Conservation (phyloP, 2,329 filamentous ascomycete species). For the Cercospora zeae-maydis region DNA sequence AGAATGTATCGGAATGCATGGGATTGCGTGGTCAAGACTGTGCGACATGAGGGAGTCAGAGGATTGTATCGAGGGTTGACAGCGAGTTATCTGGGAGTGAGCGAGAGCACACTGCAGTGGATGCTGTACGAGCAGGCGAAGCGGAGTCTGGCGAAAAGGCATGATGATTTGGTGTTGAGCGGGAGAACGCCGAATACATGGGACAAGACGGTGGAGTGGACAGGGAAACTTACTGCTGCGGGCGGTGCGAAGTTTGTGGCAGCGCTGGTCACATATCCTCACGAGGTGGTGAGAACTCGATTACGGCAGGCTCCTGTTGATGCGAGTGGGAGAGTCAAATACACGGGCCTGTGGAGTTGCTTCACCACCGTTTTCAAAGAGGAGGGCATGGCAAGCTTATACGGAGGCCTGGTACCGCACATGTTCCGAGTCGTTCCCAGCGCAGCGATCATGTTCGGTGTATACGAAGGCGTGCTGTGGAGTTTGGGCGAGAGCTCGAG, state of each 20-base stretch:
- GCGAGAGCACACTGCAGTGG: constrained; percentile 89
- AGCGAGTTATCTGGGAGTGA: constrained; percentile 85
- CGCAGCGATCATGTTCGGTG: constrained; percentile 94
- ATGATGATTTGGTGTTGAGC: constrained; percentile 52
- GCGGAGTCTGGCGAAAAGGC: constrained; percentile 62
- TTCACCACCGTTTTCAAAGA: constrained; percentile 85
- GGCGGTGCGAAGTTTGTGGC: constrained; percentile 83
- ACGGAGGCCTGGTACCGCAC: constrained; percentile 88
- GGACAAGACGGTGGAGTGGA: constrained; percentile 74
- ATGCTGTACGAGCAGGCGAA: constrained; percentile 93
- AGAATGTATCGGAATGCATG: constrained; percentile 81
- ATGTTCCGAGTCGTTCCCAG: constrained; percentile 87
- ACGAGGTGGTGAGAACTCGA: constrained; percentile 83
- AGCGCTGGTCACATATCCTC: constrained; percentile 81
- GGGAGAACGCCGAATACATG: constrained; percentile 64
- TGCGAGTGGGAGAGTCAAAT: constrained; percentile 60
- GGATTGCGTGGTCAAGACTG: constrained; percentile 80
- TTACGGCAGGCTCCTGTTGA: constrained; percentile 75
- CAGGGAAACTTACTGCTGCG: constrained; percentile 73
- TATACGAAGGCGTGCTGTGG: constrained; percentile 59
- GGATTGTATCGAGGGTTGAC: constrained; percentile 88
- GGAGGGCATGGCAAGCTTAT: constrained; percentile 80
- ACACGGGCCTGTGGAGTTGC: constrained; percentile 83
- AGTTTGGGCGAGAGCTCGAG: constrained; percentile 46
- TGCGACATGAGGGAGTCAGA: constrained; percentile 73